These are phyloP conservation scores for Scedosporium boydii DNA, from an alignment of 2,329 filamentous ascomycete genomes.

Conservation along the genomic window DNA sequence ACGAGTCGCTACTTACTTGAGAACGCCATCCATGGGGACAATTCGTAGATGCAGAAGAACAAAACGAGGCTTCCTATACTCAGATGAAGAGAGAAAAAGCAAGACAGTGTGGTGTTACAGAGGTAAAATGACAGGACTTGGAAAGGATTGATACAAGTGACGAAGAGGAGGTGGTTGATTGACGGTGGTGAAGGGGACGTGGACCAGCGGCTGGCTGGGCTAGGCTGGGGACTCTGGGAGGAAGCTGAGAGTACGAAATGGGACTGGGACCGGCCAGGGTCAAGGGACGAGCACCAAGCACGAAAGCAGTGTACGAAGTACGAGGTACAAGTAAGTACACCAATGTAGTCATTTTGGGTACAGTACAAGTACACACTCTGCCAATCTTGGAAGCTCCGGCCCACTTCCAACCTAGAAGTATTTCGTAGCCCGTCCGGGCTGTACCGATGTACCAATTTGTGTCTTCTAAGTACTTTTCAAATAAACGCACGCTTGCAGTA, in stretches of 20 bases:
- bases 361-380: neutral
- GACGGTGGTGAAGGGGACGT: no score
- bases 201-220: no score
- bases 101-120: neutral
- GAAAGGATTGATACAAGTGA: neutral
- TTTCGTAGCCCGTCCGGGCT: no score
- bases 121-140: neutral
- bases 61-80: neutral
- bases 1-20: slow-evolving; percentile 8
- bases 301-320: neutral
- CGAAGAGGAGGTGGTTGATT: neutral
- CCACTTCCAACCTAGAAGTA: neutral
- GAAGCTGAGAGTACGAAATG: no score
- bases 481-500: neutral
- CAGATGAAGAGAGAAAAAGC: neutral
- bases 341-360: neutral
- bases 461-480: no score
- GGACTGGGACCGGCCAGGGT: no score
- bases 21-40: slow-evolving; percentile 8
- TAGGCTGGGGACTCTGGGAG: no score
- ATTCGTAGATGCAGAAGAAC: neutral
- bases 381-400: neutral
- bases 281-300: neutral
- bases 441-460: no score
- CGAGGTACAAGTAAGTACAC: neutral